A percentile compares a stretch with the other conserved stretches of the same genome.
Evolutionary conservation across 2,329 filamentous ascomycete genomes (phyloP).

Genomic region (Ascochyta lentis): DNA sequence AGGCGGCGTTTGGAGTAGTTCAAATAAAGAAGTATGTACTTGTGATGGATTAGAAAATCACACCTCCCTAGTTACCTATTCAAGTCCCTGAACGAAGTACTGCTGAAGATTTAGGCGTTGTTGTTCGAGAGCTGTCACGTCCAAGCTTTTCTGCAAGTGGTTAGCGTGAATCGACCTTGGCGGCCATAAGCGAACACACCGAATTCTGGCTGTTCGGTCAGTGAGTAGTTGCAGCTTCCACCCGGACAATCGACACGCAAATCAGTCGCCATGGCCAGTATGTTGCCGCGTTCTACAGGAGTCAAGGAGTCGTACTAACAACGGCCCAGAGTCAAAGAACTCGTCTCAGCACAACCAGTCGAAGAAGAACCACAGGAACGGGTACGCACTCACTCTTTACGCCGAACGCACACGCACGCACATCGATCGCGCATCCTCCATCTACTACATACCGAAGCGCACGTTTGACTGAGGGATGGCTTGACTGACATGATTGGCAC

Average conservation of each 20-base stretch:
- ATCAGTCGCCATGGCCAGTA: constrained; percentile 73
- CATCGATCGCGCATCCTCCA: constrained; percentile 1
- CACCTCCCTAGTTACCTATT: too few relatives aligned
- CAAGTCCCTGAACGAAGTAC: too few relatives aligned
- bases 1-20: too few relatives aligned
- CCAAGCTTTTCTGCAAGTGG: neutral
- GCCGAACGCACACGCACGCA: constrained; percentile 19
- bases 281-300: constrained; percentile 46
- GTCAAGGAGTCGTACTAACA: constrained; percentile 21
- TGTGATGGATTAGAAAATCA: too few relatives aligned
- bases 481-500: constrained; percentile 28
- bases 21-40: too few relatives aligned
- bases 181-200: constrained; percentile 3
- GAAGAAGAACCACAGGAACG: constrained; percentile 99
- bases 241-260: constrained; percentile 42
- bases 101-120: too few relatives aligned
- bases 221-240: constrained; percentile 23
- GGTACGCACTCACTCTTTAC: constrained; percentile 66
- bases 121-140: neutral
- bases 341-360: constrained; percentile 98
- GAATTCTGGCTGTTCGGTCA: constrained; percentile 15
- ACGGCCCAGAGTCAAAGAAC: constrained; percentile 92
- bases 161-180: neutral
- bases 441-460: neutral
- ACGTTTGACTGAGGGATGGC: constrained; percentile 10